Base-by-base conservation (phyloP, 2,329 filamentous ascomycete genomes). In the Ascochyta koolunga region DNA sequence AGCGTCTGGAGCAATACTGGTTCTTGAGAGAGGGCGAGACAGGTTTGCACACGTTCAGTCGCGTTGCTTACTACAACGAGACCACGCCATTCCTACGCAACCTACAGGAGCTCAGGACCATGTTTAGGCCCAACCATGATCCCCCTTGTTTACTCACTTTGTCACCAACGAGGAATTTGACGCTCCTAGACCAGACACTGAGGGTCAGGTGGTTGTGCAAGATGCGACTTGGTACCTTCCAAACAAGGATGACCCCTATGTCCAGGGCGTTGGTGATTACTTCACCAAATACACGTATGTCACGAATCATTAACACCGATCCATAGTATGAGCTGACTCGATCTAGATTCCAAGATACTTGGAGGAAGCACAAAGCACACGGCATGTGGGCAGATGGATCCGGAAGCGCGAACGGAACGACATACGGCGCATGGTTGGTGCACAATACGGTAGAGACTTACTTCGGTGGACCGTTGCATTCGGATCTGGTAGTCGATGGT, bases 391-490 rank as follows among this genome's bases (percentile, higher is more conserved):
- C 79, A 2, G 81, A 82, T 67, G 81, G 81, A 1, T 77, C 76
- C 1, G 75, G 74, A 5, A 83, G 79, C 13, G 56, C 75, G n/a
- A 79, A 82, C 52, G 80, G 80, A 16, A 77, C 76, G 0, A 82
- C 80, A 0, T 87, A 80, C 51, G 84, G 84, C 2, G 82, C 82
- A 4, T 87, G 84, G 84, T 70, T 87, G n/a, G 83, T 87, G 1
- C 84, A 86, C 80, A 86, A 86, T 63, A 86, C 82, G 1, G 82
- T 80, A 57, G 84, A 87, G 47, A 85, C 83, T 0, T 86, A 85
- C 62, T 86, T 82, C 62, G 82, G 82, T 3, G 85, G 84, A 0
- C 84, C 84, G 0, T 68, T 84, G 6, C 83, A 86, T 68, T 86
- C 83, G 0, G 85, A 87, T 61, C 72, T 87, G 11, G 80, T 80